Conservation (phyloP, 768 basidiomycete genomes). For the Suillus ampliporus region DNA sequence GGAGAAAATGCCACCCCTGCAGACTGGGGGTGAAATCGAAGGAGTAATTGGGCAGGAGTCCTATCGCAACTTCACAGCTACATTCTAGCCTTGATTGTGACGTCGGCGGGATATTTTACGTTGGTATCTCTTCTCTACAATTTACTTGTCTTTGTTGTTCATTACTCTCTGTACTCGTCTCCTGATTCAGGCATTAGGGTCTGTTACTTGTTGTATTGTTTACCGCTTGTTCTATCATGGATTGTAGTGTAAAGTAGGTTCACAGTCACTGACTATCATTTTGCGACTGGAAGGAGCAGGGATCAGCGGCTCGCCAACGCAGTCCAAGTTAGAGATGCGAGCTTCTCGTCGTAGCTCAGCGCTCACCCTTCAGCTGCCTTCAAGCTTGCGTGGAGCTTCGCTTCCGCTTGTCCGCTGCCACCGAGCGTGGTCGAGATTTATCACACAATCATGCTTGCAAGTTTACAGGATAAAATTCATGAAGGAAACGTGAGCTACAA, state of each 20-base stretch:
- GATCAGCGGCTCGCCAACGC: no score
- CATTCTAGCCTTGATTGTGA: slow-evolving; percentile 39
- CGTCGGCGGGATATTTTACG: background rate
- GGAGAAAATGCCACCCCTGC: slow-evolving; percentile 24
- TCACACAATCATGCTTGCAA: background rate
- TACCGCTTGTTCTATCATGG: background rate
- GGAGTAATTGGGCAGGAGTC: slow-evolving; percentile 58
- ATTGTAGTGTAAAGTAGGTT: background rate
- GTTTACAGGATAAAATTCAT: slow-evolving; percentile 1
- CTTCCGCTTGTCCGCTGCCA: no score
- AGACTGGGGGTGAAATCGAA: slow-evolving; percentile 34
- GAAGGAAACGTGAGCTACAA: slow-evolving; percentile 6
- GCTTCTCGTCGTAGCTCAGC: background rate
- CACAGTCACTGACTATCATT: no score
- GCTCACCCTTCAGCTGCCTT: no score
- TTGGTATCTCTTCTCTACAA: background rate
- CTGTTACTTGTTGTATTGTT: background rate
- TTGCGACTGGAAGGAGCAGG: no score
- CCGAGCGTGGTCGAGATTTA: background rate
- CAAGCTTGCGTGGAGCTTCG: background rate
- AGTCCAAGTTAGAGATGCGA: no score
- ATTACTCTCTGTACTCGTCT: background rate
- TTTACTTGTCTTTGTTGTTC: background rate
- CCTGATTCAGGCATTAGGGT: background rate
- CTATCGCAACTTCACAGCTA: slow-evolving; percentile 63